Percentiles rank a stretch among this genome's conserved stretches.
Conservation (phyloP, 2,329 filamentous ascomycete genomes). For the Pestalotiopsis sp. region DNA sequence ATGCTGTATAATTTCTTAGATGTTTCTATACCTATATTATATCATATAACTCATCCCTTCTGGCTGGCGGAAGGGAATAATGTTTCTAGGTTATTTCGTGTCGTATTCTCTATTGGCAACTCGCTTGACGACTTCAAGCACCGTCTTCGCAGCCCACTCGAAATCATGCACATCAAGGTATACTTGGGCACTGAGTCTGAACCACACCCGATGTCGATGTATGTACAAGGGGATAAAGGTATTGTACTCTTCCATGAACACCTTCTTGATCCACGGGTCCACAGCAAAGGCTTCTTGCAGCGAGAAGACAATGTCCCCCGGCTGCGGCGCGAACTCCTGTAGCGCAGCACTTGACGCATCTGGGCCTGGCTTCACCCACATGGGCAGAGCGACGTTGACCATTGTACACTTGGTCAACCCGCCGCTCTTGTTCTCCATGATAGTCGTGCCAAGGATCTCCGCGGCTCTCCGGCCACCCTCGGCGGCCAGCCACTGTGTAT, state of each 20-base stretch:
- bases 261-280: conserved; percentile 60
- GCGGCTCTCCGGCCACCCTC: conserved; percentile 66
- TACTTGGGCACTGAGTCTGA: conserved; percentile 76
- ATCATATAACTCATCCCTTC: background rate
- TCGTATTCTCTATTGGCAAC: conserved; percentile 36
- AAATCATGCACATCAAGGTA: conserved; percentile 85
- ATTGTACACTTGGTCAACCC: conserved; percentile 70
- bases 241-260: conserved; percentile 60
- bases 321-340: background rate
- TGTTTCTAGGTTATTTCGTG: background rate
- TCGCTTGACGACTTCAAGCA: conserved; percentile 53
- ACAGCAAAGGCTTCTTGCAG: conserved; percentile 37
- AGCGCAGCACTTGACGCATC: conserved; percentile 17
- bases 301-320: conserved; percentile 27
- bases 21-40: background rate
- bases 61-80: background rate
- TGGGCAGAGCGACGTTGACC: conserved; percentile 73
- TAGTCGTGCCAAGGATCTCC: conserved; percentile 65
- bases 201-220: conserved; percentile 68
- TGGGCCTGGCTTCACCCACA: conserved; percentile 7
- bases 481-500: conserved; percentile 64
- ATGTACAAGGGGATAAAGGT: conserved; percentile 71
- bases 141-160: conserved; percentile 62
- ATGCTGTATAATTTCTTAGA: background rate
- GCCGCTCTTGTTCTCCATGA: conserved; percentile 67